Base-by-base conservation (phyloP, 768 basidiomycete genomes). In the Cystofilobasidium bisporidii region DNA sequence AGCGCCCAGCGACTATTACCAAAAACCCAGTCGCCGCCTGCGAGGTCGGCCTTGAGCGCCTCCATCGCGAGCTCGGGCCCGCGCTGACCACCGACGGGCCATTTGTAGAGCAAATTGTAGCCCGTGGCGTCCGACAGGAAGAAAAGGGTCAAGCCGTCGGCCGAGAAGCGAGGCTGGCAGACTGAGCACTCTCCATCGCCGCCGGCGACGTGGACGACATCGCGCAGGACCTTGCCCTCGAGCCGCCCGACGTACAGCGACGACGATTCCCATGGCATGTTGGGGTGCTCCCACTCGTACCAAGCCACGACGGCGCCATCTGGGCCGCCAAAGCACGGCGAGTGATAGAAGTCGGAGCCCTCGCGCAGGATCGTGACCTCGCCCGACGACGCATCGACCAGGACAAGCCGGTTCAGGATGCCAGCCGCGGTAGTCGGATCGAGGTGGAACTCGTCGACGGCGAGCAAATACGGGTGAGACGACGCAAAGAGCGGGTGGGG, bases 371-470 rank as follows among this genome's bases (percentile, higher is more conserved):
- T 75, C 10, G 78, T 75, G 1, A 86, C 74, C 0, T 76, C 75
- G 70, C 82, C 80, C 5, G 79, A 76, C 2, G 71, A 65, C 0
- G 81, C 80, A 74, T 86, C 78, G 71, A 90, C 81, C 63, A 85
- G 72, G 61, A 80, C 80, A 40, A 91, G 81, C 0, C 80, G 80
- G 65, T 82, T 89, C 32, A 82, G 78, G 24, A 87, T 80, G 28
- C 81, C 73, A 4, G 82, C 73, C 0, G 85, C 84, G 3, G 72
- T 76, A 47, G 80, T 81, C 18, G 60, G 53, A 50, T 76, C 72
- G 0, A 85, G 87, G 76, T 88, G 87, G 71, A 89, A 87, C 73
- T 91, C 88, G 30, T 85, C 78, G 50, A 89, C 75, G 1, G 85
- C 80, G 0, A 86, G 81, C 8, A 89, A 76, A 67, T 83, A 78